Percentiles rank a stretch among this genome's conserved stretches.
These are phyloP conservation scores for Austroboletus festivus DNA, from an alignment of 768 basidiomycete genomes.

Conservation along the genomic window DNA sequence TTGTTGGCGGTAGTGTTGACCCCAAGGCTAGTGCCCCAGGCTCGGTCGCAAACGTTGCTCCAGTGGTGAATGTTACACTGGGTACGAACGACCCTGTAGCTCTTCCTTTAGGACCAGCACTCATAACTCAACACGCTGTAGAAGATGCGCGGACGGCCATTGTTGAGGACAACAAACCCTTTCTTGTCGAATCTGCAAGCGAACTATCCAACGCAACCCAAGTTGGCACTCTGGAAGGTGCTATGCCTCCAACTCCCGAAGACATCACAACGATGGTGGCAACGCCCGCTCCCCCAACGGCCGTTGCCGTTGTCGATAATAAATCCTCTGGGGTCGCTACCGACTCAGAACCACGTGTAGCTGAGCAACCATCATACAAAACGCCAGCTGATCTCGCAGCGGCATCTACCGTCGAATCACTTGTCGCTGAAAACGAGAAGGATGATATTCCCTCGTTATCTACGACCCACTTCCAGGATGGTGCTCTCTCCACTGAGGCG, in stretches of 20 bases:
- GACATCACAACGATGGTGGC: background rate
- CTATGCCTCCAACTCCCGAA: conserved; percentile 1
- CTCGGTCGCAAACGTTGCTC: no score
- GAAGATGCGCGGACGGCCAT: no score
- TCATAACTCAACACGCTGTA: background rate
- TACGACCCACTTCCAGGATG: background rate
- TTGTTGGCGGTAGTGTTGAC: no score
- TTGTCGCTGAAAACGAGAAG: background rate
- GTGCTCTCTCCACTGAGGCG: conserved; percentile 9
- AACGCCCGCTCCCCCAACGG: background rate
- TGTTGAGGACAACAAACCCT: background rate
- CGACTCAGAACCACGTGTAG: conserved; percentile 4
- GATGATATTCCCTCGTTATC: conserved; percentile 3
- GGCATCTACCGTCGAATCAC: conserved; percentile 10
- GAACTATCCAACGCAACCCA: conserved; percentile 1
- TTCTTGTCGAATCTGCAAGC: background rate
- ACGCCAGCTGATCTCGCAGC: conserved; percentile 2
- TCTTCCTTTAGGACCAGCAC: background rate
- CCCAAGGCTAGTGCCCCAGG: no score
- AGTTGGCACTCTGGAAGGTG: conserved; percentile 6
- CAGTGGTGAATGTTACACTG: no score
- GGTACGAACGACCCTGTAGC: background rate
- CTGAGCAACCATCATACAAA: conserved; percentile 4
- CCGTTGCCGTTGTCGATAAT: background rate
- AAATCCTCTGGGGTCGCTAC: background rate